Evolutionary conservation across 2,329 filamentous ascomycete species (phyloP), one percentile per base, ranked within the genome.

Genomic region (Exophiala phaeomuriformis): DNA sequence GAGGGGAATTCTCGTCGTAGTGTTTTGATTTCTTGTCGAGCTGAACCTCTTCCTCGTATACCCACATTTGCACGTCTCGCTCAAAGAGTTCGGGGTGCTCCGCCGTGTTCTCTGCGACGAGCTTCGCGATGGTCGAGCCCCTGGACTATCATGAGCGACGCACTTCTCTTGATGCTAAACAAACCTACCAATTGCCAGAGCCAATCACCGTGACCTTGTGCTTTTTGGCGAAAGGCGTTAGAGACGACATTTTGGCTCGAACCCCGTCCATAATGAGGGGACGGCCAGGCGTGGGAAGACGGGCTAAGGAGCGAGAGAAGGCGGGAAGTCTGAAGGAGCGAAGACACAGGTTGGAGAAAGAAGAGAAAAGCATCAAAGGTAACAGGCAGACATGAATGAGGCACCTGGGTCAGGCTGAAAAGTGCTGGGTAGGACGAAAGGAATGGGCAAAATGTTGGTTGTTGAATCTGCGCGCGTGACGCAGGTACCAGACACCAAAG

Each of bases 121-220:
- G 94, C 75, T 98, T 98, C 69, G 90, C 84, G 72, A 98, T 96
- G 55, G 93, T 95, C 56, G 90, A 95, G 64, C 93, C 93, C 90
- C 88, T 93, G 39, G 4, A 41, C 28, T 28, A 5, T 41, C 12
- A 10, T 41, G 6, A 41, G 39, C 9, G 28, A 9, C 6, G 5
- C 39, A 3, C 5, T 41, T 41, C 12, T 41, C 56, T 27, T 29
- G 6, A 35, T 40, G 28, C 39, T 32, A 55, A 47, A 30, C 10
- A 27, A 9, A 42, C 77, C 57, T 76, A 91, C 90, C 93, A 98
- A 72, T 98, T 98, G 65, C 93, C 93, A 49, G 91, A 97, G 64
- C 93, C 93, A 62, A 98, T 82, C 49, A 98, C 82, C 58, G 90
- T 90, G 66, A 96, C 88, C 78, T 90, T 94, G 80, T 95, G 90